Evolutionary conservation across 2,329 filamentous ascomycete genomes (phyloP), one percentile per base, ranked within the genome.

Genomic region (Neopestalotiopsis sp.): DNA sequence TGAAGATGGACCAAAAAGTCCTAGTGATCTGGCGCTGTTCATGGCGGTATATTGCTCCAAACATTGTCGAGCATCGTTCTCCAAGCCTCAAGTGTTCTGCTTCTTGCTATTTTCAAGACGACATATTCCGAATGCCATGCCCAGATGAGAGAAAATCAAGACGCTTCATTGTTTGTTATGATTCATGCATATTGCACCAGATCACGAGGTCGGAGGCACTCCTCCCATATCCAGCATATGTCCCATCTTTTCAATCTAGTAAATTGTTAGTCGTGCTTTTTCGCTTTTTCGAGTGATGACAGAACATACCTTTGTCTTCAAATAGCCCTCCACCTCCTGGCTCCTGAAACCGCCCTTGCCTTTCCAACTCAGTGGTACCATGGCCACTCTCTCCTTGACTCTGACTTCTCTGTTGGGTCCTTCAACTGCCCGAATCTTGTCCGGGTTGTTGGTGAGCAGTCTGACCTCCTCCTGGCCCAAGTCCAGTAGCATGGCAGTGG

Each of bases 291-390:
- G 49, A 4, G 45, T 10, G 61, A 9, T 20, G 13, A 65, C 32
- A 13, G 66, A 67, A 81, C 89, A 78, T 77, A 95, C 94, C 91
- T 99, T 99, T 2, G 96, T 98, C 79, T 92, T 93, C 71, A 99
- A 83, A 84, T 99, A 99, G 6, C 93, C 94, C 75, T 97, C 94
- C 61, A 98, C 93, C 82, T 99, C 96, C 67, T 91, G 88, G 76
- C 95, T 95, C 70, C 90, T 89, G 71, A 98, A 94, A 0, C 96
- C 96, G 56, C 91, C 91, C 74, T 90, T 89, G 1, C 93, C 94
- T 77, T 93, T 93, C 96, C 96, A 99, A 10, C 94, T 95, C 70
- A 98, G 79, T 3, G 96, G 96, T 69, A 99, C 91, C 96, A 99
- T 99, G 1, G 95, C 91, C 13, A 99, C 95, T 61, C 96, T 85